A percentile compares a stretch with the other conserved stretches of the same genome.
phyloP scores from a whole-genome alignment of 306 rosid genomes.

The Geum urbanum region DNA sequence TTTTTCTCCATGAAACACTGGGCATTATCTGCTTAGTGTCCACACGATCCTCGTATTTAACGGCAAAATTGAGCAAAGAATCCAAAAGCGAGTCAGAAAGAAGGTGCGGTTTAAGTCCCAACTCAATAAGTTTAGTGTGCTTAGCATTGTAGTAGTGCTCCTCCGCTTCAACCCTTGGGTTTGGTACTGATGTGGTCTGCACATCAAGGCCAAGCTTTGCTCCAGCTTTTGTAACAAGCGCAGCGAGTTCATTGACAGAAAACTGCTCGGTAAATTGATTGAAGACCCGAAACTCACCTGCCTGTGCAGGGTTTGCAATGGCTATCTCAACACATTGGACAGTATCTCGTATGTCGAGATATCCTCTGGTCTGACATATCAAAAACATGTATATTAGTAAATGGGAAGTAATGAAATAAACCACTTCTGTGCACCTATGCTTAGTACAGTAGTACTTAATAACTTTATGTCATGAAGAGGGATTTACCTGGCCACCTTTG shows the following conservation, averaged over 20 bases:
- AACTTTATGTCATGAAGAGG: not conserved
- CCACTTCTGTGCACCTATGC: not conserved
- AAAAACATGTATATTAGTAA: slow-evolving; percentile 12
- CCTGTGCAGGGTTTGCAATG: slow-evolving; percentile 77
- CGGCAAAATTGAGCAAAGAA: slow-evolving; percentile 79
- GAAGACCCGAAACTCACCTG: slow-evolving; percentile 89
- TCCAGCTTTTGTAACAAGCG: slow-evolving; percentile 73
- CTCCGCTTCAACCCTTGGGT: slow-evolving; percentile 96
- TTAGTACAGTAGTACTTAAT: too few species aligned
- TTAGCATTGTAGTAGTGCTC: slow-evolving; percentile 96
- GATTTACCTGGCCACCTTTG: slow-evolving; percentile 96
- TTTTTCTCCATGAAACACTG: slow-evolving; percentile 80
- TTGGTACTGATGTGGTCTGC: slow-evolving; percentile 70
- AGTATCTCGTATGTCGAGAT: slow-evolving; percentile 94
- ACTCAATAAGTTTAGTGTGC: slow-evolving; percentile 82
- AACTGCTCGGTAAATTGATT: slow-evolving; percentile 93
- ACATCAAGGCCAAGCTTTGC: slow-evolving; percentile 78
- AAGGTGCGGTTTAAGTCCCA: slow-evolving; percentile 84
- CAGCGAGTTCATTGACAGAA: slow-evolving; percentile 78
- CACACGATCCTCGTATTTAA: slow-evolving; percentile 69
- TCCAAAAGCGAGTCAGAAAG: slow-evolving; percentile 93
- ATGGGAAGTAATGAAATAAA: not conserved
- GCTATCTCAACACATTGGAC: slow-evolving; percentile 96
- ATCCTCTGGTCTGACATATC: slow-evolving; percentile 74
- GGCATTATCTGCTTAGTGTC: slow-evolving; percentile 95